A percentile compares a stretch with the other conserved stretches of the same genome.
phyloP scores from a whole-genome alignment of 2,329 filamentous ascomycete genomes.

The Claviceps sp. region DNA sequence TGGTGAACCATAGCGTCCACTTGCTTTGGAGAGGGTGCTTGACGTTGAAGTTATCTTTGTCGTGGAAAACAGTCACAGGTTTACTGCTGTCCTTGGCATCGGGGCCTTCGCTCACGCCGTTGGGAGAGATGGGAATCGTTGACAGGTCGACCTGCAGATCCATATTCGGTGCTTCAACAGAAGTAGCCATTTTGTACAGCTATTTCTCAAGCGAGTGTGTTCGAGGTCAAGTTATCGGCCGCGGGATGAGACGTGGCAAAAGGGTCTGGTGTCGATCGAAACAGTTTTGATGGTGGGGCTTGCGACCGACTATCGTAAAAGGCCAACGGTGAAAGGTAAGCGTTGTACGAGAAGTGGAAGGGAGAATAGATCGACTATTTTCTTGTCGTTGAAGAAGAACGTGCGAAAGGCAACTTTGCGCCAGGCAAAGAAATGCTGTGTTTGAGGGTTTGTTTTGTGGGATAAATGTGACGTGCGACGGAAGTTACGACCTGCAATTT shows the following conservation, averaged over 20 bases:
- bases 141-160: slow-evolving; percentile 51
- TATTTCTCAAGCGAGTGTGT: slow-evolving; percentile 1
- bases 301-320: not conserved
- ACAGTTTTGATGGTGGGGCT: slow-evolving; percentile 2
- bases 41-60: slow-evolving; percentile 98
- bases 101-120: slow-evolving; percentile 38
- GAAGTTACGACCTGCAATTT: slow-evolving; percentile 10
- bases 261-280: slow-evolving; percentile 9
- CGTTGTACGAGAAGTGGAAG: slow-evolving; percentile 10
- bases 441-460: slow-evolving; percentile 6
- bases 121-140: slow-evolving; percentile 54
- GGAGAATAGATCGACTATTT: slow-evolving; percentile 13
- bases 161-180: slow-evolving; percentile 22
- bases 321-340: not conserved
- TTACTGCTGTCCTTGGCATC: slow-evolving; percentile 41
- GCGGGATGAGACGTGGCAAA: slow-evolving; percentile 10
- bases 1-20: slow-evolving; percentile 99
- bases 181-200: slow-evolving; percentile 21
- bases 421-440: slow-evolving; percentile 23
- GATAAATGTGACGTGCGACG: slow-evolving; percentile 6
- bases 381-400: slow-evolving; percentile 11
- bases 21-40: slow-evolving; percentile 96
- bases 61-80: slow-evolving; percentile 89
- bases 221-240: slow-evolving; percentile 1
- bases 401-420: slow-evolving; percentile 20